These are phyloP conservation scores for Stephania japonica DNA, from an alignment of 164 flowering plant genomes.

Conservation along the genomic window DNA sequence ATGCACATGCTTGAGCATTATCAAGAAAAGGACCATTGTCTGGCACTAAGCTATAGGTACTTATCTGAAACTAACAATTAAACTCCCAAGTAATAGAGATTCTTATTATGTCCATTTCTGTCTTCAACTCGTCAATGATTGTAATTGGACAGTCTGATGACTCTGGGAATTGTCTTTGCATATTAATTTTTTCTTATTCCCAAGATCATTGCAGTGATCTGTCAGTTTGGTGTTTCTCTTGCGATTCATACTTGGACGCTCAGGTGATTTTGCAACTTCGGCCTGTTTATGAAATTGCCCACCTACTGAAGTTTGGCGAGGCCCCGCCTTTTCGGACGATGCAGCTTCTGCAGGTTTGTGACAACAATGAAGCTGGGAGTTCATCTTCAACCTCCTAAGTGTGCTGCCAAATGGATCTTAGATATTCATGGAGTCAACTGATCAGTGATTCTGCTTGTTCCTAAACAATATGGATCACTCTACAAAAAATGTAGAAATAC, in stretches of 20 bases:
- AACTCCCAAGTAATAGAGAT: neutral
- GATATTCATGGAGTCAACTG: neutral
- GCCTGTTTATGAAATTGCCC: conserved; percentile 58
- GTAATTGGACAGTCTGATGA: no score
- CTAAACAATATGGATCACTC: neutral
- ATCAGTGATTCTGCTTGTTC: neutral
- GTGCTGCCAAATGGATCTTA: no score
- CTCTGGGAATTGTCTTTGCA: no score
- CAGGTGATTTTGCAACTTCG: conserved; percentile 57
- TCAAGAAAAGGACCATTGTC: conserved; percentile 45
- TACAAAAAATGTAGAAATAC: neutral
- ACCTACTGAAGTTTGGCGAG: conserved; percentile 68
- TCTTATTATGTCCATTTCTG: neutral
- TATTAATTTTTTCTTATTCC: neutral
- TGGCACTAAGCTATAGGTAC: conserved; percentile 85
- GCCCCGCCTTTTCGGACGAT: conserved; percentile 52
- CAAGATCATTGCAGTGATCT: conserved; percentile 54
- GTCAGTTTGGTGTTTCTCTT: conserved; percentile 89
- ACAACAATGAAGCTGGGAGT: conserved; percentile 9
- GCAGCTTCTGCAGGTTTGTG: conserved; percentile 15
- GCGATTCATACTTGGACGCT: conserved; percentile 83
- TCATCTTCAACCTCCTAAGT: conserved; percentile 17
- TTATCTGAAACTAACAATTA: neutral
- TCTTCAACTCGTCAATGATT: no score
- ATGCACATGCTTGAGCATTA: conserved; percentile 86